Conservation (phyloP, 192 early-diverging fungal genomes). For the Coemansia sp. region DNA sequence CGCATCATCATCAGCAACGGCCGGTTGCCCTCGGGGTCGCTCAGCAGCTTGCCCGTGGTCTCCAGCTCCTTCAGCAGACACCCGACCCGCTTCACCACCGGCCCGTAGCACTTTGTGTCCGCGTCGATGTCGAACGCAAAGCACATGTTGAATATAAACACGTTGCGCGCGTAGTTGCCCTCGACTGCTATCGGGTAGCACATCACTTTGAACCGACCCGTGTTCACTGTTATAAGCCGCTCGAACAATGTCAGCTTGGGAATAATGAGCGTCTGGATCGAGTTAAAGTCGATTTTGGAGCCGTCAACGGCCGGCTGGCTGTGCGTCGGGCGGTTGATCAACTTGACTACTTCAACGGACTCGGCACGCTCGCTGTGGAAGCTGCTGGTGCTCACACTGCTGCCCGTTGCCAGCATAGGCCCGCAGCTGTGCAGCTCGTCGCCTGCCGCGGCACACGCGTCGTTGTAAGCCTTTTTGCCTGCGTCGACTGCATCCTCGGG, state of each 20-base stretch:
- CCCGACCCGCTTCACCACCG: conserved; percentile 86
- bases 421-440: not conserved
- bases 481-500: conserved; percentile 42
- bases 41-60: conserved; percentile 50
- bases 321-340: conserved; percentile 28
- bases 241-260: conserved; percentile 48
- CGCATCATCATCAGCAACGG: conserved; percentile 39
- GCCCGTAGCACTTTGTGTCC: conserved; percentile 79
- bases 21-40: conserved; percentile 25
- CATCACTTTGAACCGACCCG: conserved; percentile 43
- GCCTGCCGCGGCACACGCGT: not conserved
- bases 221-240: conserved; percentile 44
- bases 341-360: conserved; percentile 13
- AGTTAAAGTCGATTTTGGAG: conserved; percentile 51
- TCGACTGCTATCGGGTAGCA: conserved; percentile 47
- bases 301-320: not conserved
- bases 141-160: conserved; percentile 88
- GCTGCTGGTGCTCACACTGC: not conserved
- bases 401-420: not conserved
- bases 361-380: not conserved
- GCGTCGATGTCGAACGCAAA: conserved; percentile 90
- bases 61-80: conserved; percentile 78
- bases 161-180: conserved; percentile 70
- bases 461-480: conserved; percentile 19
- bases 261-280: conserved; percentile 47